Base-by-base conservation (phyloP, 2,329 filamentous ascomycete species). In the Ceratocystis albifundus region DNA sequence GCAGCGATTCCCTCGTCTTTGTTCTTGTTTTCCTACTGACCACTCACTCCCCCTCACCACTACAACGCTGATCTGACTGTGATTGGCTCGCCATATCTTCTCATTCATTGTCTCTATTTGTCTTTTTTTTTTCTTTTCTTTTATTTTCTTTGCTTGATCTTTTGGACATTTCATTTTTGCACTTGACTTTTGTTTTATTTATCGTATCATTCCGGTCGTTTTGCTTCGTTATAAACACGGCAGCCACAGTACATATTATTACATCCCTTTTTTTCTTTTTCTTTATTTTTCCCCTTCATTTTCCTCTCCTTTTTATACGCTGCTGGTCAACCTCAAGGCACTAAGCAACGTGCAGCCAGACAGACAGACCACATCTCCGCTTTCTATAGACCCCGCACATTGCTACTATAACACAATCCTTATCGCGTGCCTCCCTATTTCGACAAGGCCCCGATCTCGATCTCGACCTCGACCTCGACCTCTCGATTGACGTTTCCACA, bases 291-390 rank as follows among this genome's bases (percentile, higher is more conserved):
- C 2, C 0, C 28, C 4, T 28, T 41, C 4, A 41, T 41, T 41
- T 41, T 36, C 32, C 12, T 41, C 36, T 41, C 10, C 10, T 12
- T 41, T 41, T 12, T 41, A 41, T 15, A 41, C 36, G 36, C 36
- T 15, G 12, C 36, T 12, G 36, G 36, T 12, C 36, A 41, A 41
- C 8, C 32, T 41, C 36, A 41, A 41, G 36, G 36, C 36, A 41
- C 32, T 36, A 45, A 15, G n/a, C 59, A 62, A 44, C 61, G 36
- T 44, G 6, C 45, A 20, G 48, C 22, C 8, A 28, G 20, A 48
- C 64, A 28, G 20, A 48, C 64, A 48, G 61, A 48, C 36, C 61
- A 62, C 61, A 45, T 62, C 61, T 62, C 61, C 61, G 45, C 61
- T 48, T 48, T 32, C 61, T 28, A 45, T 48, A 48, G 36, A 45